phyloP scores from a whole-genome alignment of 192 early-diverging fungal genomes.

The Linnemannia zychae region DNA sequence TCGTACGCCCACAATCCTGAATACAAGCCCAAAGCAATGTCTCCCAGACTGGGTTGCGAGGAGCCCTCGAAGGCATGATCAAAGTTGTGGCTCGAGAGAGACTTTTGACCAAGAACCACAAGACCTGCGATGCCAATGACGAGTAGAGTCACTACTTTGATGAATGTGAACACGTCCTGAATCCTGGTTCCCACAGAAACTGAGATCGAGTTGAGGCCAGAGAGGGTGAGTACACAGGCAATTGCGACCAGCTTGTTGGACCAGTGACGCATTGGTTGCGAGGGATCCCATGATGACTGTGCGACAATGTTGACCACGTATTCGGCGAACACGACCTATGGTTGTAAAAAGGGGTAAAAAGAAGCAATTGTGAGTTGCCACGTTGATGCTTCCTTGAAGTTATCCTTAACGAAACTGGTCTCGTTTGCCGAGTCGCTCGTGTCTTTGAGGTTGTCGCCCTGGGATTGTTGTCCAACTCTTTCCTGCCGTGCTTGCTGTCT shows the following conservation, averaged over 20 bases:
- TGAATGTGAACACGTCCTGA: slow-evolving; percentile 77
- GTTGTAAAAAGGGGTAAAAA: neutral
- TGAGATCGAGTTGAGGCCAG: slow-evolving; percentile 76
- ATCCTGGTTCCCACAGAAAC: slow-evolving; percentile 75
- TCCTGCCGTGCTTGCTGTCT: too few species aligned
- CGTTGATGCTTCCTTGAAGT: neutral
- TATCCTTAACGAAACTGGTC: neutral
- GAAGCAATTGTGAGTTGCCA: neutral
- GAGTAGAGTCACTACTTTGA: slow-evolving; percentile 78
- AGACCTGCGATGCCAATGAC: slow-evolving; percentile 78
- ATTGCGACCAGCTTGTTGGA: slow-evolving; percentile 70
- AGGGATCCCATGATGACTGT: slow-evolving; percentile 62
- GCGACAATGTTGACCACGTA: slow-evolving; percentile 80
- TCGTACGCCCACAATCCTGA: slow-evolving; percentile 74
- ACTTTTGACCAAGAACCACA: slow-evolving; percentile 72
- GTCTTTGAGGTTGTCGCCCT: too few species aligned
- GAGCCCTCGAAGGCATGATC: slow-evolving; percentile 70
- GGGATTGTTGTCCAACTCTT: too few species aligned
- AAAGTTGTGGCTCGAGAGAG: slow-evolving; percentile 68
- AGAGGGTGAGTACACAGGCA: slow-evolving; percentile 69
- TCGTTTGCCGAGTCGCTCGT: neutral
- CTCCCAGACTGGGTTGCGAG: slow-evolving; percentile 67
- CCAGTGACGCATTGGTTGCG: slow-evolving; percentile 55
- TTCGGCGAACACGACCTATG: slow-evolving; percentile 77
- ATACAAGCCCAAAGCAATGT: slow-evolving; percentile 83